These are phyloP conservation scores for Talaromyces piceae DNA, from an alignment of 2,329 filamentous ascomycete genomes.

Conservation along the genomic window DNA sequence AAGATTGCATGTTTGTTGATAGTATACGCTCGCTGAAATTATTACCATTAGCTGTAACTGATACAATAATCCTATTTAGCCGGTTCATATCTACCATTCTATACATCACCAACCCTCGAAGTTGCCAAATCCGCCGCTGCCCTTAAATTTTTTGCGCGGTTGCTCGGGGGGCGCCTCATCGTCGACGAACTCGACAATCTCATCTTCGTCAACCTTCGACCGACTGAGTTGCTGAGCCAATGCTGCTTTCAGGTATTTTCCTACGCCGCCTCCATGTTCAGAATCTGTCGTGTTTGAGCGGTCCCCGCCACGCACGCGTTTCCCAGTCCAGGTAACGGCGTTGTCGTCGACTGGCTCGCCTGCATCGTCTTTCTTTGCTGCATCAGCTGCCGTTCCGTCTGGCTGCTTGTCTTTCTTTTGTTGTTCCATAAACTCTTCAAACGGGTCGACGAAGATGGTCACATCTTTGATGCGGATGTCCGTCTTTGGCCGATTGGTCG, in stretches of 20 bases:
- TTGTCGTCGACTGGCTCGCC: constrained; percentile 54
- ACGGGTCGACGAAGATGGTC: constrained; percentile 85
- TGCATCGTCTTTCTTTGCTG: constrained; percentile 15
- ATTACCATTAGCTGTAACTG: not conserved
- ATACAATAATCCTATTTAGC: too few relatives aligned
- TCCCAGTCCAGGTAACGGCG: constrained; percentile 90
- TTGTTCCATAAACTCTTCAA: constrained; percentile 82
- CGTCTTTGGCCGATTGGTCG: constrained; percentile 65
- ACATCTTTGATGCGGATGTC: constrained; percentile 77
- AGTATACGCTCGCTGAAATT: too few relatives aligned
- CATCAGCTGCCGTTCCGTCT: constrained; percentile 14
- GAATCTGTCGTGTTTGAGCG: constrained; percentile 27
- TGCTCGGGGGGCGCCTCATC: constrained; percentile 53
- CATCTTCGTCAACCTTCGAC: constrained; percentile 41
- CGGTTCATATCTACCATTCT: constrained; percentile 14
- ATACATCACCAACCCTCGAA: constrained; percentile 74
- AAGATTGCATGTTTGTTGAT: too few relatives aligned
- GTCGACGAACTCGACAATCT: constrained; percentile 54
- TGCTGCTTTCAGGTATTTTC: constrained; percentile 73
- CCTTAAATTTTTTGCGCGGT: constrained; percentile 71
- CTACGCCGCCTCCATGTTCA: constrained; percentile 27
- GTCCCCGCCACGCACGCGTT: constrained; percentile 66
- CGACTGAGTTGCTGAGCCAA: constrained; percentile 28
- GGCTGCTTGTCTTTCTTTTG: constrained; percentile 47
- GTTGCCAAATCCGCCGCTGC: constrained; percentile 63